A percentile compares a stretch with the other conserved stretches of the same genome.
phyloP scores from a whole-genome alignment of 306 rosid species.

The Rosa rugosa region DNA sequence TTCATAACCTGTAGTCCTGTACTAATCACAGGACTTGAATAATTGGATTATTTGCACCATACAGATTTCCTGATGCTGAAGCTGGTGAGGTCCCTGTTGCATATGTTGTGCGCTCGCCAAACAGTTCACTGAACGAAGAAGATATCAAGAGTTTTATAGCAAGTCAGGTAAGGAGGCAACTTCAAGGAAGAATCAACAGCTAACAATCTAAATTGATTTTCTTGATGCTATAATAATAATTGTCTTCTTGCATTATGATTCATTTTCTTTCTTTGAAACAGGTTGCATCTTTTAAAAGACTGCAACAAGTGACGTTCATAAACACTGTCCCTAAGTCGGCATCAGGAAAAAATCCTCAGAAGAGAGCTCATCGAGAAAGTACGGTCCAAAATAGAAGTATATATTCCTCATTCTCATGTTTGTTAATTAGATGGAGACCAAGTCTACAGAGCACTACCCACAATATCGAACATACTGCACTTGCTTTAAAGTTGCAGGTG shows the following conservation, averaged over 20 bases:
- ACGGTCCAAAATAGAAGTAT: constrained; percentile 56
- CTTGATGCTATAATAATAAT: neutral
- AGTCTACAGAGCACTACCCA: no score
- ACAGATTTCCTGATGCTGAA: constrained; percentile 84
- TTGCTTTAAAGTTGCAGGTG: neutral
- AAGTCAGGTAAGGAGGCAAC: constrained; percentile 46
- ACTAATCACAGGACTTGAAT: neutral
- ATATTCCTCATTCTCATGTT: neutral
- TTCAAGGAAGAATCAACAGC: neutral
- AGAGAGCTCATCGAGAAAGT: constrained; percentile 78
- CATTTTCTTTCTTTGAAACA: constrained; percentile 27
- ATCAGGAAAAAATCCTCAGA: constrained; percentile 88
- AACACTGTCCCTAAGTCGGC: constrained; percentile 70
- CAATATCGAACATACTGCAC: neutral
- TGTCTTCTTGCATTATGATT: neutral
- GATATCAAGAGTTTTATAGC: constrained; percentile 62
- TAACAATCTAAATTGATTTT: neutral
- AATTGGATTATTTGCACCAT: neutral
- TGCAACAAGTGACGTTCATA: constrained; percentile 72
- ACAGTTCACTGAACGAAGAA: constrained; percentile 71
- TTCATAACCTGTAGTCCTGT: neutral
- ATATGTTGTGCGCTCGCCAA: constrained; percentile 68
- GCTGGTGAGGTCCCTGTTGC: constrained; percentile 90
- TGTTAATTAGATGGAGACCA: no score
- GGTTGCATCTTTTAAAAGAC: constrained; percentile 88